Conservation (phyloP, 371 early-diverging fungal species). For the Lichtheimia corymbifera region DNA sequence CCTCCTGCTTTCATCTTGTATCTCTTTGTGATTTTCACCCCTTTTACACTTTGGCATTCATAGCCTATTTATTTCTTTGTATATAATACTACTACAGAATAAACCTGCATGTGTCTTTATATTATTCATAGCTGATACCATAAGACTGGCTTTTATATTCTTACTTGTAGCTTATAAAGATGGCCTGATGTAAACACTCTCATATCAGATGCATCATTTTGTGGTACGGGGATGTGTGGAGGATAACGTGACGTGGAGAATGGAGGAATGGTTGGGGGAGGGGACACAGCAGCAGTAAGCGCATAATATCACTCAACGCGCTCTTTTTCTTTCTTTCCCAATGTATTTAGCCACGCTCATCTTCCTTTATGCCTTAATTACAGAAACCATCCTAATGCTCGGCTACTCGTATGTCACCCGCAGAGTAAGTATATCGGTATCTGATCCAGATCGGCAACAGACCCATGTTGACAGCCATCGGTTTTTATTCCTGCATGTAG, state of each 20-base stretch:
- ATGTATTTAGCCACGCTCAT: slow-evolving; percentile 58
- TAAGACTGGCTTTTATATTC: too few relatives aligned
- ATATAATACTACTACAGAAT: background rate
- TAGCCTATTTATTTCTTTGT: background rate
- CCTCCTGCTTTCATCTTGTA: background rate
- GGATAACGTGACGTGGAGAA: too few relatives aligned
- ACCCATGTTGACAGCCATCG: too few relatives aligned
- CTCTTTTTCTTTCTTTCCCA: background rate
- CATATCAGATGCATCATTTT: too few relatives aligned
- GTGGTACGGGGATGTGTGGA: too few relatives aligned
- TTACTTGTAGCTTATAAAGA: too few relatives aligned
- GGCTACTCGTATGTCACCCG: slow-evolving; percentile 60
- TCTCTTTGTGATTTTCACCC: background rate
- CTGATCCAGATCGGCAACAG: too few relatives aligned
- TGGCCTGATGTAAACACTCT: too few relatives aligned
- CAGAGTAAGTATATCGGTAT: slow-evolving; percentile 28
- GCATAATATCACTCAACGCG: too few relatives aligned
- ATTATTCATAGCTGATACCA: too few relatives aligned
- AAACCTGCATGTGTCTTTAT: background rate
- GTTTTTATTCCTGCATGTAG: slow-evolving; percentile 20
- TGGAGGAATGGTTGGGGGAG: too few relatives aligned
- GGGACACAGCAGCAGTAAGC: too few relatives aligned
- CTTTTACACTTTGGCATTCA: background rate
- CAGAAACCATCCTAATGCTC: slow-evolving; percentile 58
- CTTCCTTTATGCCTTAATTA: slow-evolving; percentile 53